Evolutionary conservation across 805 yeast species (phyloP).

Genomic region (Candida ascalaphidarum): DNA sequence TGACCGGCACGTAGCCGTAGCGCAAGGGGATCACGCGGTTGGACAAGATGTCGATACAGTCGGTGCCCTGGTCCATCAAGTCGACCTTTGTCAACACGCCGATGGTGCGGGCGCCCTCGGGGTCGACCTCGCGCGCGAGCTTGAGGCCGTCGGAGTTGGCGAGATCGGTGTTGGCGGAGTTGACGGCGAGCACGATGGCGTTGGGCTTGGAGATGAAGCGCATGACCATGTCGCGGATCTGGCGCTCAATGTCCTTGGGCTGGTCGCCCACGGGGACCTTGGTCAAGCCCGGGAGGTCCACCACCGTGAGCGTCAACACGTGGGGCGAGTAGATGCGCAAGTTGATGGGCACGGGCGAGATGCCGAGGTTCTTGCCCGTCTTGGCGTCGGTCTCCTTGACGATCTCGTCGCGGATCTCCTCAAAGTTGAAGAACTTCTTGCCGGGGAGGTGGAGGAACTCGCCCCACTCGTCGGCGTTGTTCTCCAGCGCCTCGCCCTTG

Average conservation of each 20-base stretch:
- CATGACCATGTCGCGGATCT: constrained; percentile 86
- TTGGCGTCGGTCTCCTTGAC: constrained; percentile 85
- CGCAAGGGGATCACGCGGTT: constrained; percentile 93
- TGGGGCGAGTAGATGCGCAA: constrained; percentile 90
- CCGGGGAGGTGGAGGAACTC: constrained; percentile 92
- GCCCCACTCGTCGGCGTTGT: constrained; percentile 89
- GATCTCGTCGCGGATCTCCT: constrained; percentile 83
- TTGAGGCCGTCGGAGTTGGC: constrained; percentile 96
- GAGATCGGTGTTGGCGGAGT: constrained; percentile 80
- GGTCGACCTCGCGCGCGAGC: constrained; percentile 95
- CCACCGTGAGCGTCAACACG: constrained; percentile 87
- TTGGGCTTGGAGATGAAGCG: constrained; percentile 93
- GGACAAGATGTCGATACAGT: constrained; percentile 89
- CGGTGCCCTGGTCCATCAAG: constrained; percentile 96
- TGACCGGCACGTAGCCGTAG: constrained; percentile 94
- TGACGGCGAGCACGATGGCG: constrained; percentile 88
- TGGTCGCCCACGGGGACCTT: constrained; percentile 99
- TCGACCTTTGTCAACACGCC: constrained; percentile 96
- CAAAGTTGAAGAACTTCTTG: constrained; percentile 78
- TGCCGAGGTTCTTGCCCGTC: constrained; percentile 78
- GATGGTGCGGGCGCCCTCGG: constrained; percentile 90
- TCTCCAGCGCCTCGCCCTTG: constrained; percentile 49
- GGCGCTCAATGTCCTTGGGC: constrained; percentile 93
- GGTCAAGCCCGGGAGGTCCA: constrained; percentile 94
- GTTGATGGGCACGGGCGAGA: constrained; percentile 87